Evolutionary conservation across 257 asterid genomes (phyloP).

Genomic region (Anisodus tanguticus): DNA sequence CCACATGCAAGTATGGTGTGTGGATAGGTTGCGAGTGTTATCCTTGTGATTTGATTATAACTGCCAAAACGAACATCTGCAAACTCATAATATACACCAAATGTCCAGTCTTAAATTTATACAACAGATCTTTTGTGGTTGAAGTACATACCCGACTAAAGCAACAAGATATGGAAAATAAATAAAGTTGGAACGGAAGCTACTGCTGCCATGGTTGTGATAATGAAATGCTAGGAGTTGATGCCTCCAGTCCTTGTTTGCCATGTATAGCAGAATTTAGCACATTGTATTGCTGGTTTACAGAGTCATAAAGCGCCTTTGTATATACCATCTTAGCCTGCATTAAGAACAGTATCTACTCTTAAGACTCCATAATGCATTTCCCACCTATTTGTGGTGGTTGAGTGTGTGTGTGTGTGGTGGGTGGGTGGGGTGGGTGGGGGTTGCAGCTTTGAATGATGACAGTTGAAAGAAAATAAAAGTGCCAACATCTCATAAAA

Average conservation of each 20-base stretch:
- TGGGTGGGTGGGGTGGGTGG: too few species aligned
- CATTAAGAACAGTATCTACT: slow-evolving; percentile 29
- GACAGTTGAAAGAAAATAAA: background rate
- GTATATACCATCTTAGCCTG: slow-evolving; percentile 73
- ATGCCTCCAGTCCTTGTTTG: slow-evolving; percentile 73
- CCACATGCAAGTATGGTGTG: background rate
- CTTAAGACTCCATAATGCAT: background rate
- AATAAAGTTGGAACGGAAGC: slow-evolving; percentile 31
- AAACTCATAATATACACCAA: background rate
- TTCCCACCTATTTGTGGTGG: too few species aligned
- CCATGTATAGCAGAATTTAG: slow-evolving; percentile 78
- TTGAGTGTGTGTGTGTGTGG: too few species aligned
- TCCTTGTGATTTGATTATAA: background rate
- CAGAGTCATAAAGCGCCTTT: slow-evolving; percentile 57
- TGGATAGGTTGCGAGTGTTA: background rate
- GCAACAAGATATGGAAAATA: slow-evolving; percentile 24
- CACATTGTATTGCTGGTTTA: slow-evolving; percentile 67
- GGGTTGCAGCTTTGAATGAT: background rate
- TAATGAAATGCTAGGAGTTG: slow-evolving; percentile 60
- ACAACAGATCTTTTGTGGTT: background rate
- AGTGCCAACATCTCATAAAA: background rate
- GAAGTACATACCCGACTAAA: slow-evolving; percentile 21
- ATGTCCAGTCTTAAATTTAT: background rate
- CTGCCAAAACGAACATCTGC: slow-evolving; percentile 26
- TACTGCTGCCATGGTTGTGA: slow-evolving; percentile 78